A percentile compares a stretch with the other conserved stretches of the same genome.
These are phyloP conservation scores for Saxispiralis lemnorum DNA, from an alignment of 495 filamentous ascomycete species.

Conservation along the genomic window DNA sequence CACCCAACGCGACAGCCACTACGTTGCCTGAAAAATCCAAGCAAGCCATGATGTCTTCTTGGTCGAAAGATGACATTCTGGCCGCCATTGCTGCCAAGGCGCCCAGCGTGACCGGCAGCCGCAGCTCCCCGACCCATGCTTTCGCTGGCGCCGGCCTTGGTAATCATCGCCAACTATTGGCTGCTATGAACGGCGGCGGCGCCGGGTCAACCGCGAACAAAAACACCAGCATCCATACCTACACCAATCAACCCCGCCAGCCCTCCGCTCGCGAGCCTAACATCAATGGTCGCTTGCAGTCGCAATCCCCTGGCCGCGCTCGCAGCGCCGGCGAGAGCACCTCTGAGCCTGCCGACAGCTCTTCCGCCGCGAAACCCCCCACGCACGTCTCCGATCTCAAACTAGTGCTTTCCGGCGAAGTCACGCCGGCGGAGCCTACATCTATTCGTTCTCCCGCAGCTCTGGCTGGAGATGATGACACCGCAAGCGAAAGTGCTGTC, in stretches of 20 bases:
- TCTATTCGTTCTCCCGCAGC: slow-evolving; percentile 1
- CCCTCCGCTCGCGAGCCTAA: neutral
- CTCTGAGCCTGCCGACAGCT: slow-evolving; percentile 21
- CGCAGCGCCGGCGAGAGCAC: slow-evolving; percentile 3
- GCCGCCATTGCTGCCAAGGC: slow-evolving; percentile 46
- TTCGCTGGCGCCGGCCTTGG: slow-evolving; percentile 2
- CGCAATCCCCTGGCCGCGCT: slow-evolving; percentile 6
- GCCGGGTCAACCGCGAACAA: neutral
- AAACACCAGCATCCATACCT: neutral
- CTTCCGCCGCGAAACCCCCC: slow-evolving; percentile 26
- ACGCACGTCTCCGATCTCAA: slow-evolving; percentile 73
- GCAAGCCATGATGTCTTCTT: slow-evolving; percentile 58
- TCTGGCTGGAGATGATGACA: slow-evolving; percentile 12
- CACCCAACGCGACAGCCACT: slow-evolving; percentile 3
- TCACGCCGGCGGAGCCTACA: neutral
- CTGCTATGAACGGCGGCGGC: slow-evolving; percentile 4
- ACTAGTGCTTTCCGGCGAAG: slow-evolving; percentile 42
- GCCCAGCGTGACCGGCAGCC: slow-evolving; percentile 45
- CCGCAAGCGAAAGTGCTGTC: slow-evolving; percentile 21
- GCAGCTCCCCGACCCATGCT: slow-evolving; percentile 30
- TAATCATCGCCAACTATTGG: slow-evolving; percentile 8
- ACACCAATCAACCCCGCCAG: neutral
- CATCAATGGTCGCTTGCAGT: slow-evolving; percentile 2
- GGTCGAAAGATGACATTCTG: slow-evolving; percentile 57
- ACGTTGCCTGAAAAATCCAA: slow-evolving; percentile 36